Evolutionary conservation across 164 flowering plant species (phyloP).

Genomic region (Protea cynaroides): DNA sequence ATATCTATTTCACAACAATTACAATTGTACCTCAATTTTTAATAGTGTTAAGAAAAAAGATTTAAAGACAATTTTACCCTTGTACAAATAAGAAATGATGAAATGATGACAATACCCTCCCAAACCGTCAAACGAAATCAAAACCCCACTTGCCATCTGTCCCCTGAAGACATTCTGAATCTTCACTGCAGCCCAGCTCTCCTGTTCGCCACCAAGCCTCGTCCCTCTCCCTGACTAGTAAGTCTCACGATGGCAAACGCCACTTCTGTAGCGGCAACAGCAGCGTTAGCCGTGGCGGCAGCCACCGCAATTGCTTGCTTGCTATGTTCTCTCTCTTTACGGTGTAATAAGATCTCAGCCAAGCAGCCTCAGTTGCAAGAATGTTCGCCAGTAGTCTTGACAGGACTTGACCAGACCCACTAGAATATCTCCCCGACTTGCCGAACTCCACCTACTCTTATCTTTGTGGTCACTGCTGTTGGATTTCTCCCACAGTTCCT

Average conservation of each 20-base stretch:
- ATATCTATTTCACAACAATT: no score
- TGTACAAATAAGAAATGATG: no score
- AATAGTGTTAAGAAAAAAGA: no score
- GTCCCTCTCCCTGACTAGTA: constrained; percentile 72
- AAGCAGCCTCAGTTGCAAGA: constrained; percentile 16
- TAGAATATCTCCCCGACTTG: constrained; percentile 33
- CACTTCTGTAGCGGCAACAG: constrained; percentile 89
- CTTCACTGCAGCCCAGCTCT: constrained; percentile 68
- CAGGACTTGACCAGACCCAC: constrained; percentile 8
- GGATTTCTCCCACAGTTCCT: constrained; percentile 24
- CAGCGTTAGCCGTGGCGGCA: constrained; percentile 94
- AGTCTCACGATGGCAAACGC: constrained; percentile 81
- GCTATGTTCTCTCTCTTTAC: constrained; percentile 64
- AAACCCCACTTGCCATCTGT: constrained; percentile 45
- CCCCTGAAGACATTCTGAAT: constrained; percentile 80
- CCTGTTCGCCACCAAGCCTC: constrained; percentile 54
- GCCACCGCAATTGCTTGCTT: constrained; percentile 96
- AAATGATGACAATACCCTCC: no score
- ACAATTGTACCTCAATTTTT: no score
- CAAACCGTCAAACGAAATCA: no score
- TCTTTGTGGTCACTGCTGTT: constrained; percentile 32
- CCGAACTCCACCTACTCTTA: constrained; percentile 71
- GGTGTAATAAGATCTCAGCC: constrained; percentile 46
- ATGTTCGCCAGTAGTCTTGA: constrained; percentile 3
- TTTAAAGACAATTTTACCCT: no score